Base-by-base conservation (phyloP, 2,329 filamentous ascomycete genomes). In the Leptographium procerum region DNA sequence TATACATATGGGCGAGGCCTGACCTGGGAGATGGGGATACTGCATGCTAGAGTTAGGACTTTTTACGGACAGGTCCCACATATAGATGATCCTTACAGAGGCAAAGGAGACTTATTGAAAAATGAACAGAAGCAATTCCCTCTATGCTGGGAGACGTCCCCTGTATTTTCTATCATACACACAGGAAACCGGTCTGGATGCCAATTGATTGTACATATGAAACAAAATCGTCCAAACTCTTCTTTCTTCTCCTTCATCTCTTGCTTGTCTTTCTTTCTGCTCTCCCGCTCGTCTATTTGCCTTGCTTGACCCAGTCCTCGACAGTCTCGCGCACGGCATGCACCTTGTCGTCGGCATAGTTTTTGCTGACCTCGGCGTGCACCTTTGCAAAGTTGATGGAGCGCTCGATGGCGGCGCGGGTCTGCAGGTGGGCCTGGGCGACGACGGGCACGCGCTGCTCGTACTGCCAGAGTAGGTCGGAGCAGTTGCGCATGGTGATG, bases 241-340 rank as follows among this genome's bases (percentile, higher is more conserved):
- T 43, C 40, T 7, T n/a, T n/a, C n/a, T n/a, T n/a, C n/a, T n/a
- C n/a, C n/a, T n/a, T n/a, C n/a, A n/a, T n/a, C n/a, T n/a, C n/a
- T n/a, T n/a, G n/a, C n/a, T n/a, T 48, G 26, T 7, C 29, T 13
- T n/a, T 31, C 16, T 34, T 3, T 33, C 26, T n/a, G 22, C 14
- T 14, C n/a, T 34, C 31, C n/a, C 22, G 11, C 45, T 40, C 14
- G 10, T 66, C 76, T 81, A 91, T 80, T 87, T 88, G 59, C 90
- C 91, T 80, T 95, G 91, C 77, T 84, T 89, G 57, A 97, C 89
- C 90, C 91, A 94, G 61, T 84, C 84, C 78, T 96, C 91, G 60
- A 96, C 76, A 55, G 81, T 80, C 73, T 91, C 86, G 66, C 91
- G 82, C 59, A 83, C 86, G 57, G 86, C 82, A 61, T 80, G 82